Evolutionary conservation across 1,284 basidiomycete genomes (phyloP).

Genomic region (Pyrrhoderma lamaoense): DNA sequence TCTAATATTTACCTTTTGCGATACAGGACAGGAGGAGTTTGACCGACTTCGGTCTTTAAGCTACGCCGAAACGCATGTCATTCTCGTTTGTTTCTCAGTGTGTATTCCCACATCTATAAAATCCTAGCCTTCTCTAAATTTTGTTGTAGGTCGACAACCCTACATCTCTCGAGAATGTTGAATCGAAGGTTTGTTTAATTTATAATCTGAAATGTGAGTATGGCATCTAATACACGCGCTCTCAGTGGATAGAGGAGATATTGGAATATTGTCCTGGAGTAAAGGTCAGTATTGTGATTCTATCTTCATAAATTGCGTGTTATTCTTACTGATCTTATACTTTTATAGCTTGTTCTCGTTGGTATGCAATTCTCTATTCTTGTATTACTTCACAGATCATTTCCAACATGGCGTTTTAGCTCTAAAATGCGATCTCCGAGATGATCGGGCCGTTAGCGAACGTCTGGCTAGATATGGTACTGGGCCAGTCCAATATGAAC

Average conservation of each 20-base stretch:
- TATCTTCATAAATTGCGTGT: constrained; percentile 9
- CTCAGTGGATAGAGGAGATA: constrained; percentile 83
- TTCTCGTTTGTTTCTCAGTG: constrained; percentile 92
- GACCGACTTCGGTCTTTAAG: constrained; percentile 85
- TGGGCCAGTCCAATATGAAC: constrained; percentile 80
- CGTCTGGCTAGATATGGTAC: constrained; percentile 60
- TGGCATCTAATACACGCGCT: background rate
- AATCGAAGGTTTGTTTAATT: constrained; percentile 63
- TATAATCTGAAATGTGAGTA: background rate
- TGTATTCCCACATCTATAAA: constrained; percentile 23
- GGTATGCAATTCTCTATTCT: constrained; percentile 48
- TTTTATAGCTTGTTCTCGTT: constrained; percentile 69
- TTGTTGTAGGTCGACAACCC: constrained; percentile 76
- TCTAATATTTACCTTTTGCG: constrained; percentile 10
- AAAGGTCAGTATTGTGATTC: constrained; percentile 50
- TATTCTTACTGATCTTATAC: constrained; percentile 14
- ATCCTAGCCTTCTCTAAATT: background rate
- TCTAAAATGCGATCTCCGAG: constrained; percentile 90
- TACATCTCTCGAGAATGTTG: constrained; percentile 85
- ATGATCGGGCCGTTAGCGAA: constrained; percentile 62
- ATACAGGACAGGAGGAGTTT: constrained; percentile 89
- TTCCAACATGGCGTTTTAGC: constrained; percentile 41
- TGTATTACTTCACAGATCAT: background rate
- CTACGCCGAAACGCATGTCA: constrained; percentile 92
- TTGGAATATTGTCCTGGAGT: constrained; percentile 89